Conservation (phyloP, 139 green algal species). For the Spirogloea muscicola region DNA sequence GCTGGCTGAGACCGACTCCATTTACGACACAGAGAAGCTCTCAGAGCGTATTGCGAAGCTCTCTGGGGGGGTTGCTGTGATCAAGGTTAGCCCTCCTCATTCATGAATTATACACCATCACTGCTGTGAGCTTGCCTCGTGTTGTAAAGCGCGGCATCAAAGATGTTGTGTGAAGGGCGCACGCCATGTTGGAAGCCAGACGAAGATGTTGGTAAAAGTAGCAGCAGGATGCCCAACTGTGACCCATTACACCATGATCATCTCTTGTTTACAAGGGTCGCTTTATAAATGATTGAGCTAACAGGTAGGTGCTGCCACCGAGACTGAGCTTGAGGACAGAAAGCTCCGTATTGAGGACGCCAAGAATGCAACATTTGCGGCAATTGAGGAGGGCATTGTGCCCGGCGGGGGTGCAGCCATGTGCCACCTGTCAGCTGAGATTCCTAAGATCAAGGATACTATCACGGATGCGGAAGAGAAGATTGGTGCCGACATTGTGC, state of each 20-base stretch:
- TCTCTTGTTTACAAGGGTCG: too few species aligned
- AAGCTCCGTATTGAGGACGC: conserved; percentile 99
- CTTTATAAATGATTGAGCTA: too few species aligned
- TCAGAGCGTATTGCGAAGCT: conserved; percentile 98
- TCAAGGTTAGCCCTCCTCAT: conserved; percentile 95
- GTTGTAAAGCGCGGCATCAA: too few species aligned
- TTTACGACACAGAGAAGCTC: conserved; percentile 99
- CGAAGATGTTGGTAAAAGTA: too few species aligned
- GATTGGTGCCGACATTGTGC: conserved; percentile 90
- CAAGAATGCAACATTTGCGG: conserved; percentile 99
- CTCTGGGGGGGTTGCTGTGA: conserved; percentile 89
- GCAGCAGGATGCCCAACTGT: too few species aligned
- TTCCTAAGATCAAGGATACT: conserved; percentile 76
- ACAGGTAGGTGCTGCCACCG: conserved; percentile 93
- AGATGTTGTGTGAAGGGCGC: too few species aligned
- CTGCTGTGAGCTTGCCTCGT: too few species aligned
- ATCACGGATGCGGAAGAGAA: conserved; percentile 82
- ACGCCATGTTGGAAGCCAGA: too few species aligned
- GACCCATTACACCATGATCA: too few species aligned
- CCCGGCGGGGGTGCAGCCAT: conserved; percentile 87
- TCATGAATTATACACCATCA: too few species aligned
- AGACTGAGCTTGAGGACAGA: conserved; percentile 96
- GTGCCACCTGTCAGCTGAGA: conserved; percentile 82
- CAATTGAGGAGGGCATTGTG: conserved; percentile 91
- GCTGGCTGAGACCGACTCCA: conserved; percentile 85